Conservation (phyloP, 371 early-diverging fungal species). For the Choanephora cucurbitarum region DNA sequence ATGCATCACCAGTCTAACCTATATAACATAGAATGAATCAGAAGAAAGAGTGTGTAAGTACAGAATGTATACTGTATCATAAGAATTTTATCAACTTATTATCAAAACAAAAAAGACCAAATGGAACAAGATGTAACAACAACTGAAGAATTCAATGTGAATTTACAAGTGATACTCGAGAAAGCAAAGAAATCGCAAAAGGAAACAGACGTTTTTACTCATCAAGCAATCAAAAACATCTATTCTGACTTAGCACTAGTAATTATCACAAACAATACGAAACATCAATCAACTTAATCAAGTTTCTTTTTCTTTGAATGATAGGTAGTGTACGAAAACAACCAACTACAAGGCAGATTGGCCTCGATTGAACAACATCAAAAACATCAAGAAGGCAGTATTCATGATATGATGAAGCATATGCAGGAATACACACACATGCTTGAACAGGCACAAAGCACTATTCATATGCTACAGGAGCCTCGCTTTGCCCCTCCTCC, state of each 20-base stretch:
- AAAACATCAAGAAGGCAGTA: constrained; percentile 35
- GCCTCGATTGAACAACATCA: constrained; percentile 32
- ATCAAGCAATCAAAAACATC: constrained; percentile 50
- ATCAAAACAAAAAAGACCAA: constrained; percentile 30
- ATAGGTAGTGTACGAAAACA: constrained; percentile 42
- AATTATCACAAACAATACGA: constrained; percentile 28
- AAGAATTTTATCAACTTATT: background rate
- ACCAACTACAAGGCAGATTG: constrained; percentile 34
- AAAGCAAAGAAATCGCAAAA: constrained; percentile 59
- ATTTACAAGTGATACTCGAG: constrained; percentile 60
- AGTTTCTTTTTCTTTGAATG: too few relatives aligned
- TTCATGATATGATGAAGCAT: constrained; percentile 30
- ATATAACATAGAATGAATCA: too few relatives aligned
- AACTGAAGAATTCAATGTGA: constrained; percentile 67
- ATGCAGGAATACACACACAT: constrained; percentile 48
- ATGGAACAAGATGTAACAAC: constrained; percentile 54
- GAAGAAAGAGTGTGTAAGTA: constrained; percentile 31
- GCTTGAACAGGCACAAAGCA: constrained; percentile 48
- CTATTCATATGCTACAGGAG: constrained; percentile 32
- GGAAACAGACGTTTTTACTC: constrained; percentile 44
- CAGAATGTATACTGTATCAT: too few relatives aligned
- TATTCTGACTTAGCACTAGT: constrained; percentile 58
- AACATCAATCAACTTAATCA: too few relatives aligned
- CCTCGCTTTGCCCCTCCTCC: constrained; percentile 1
- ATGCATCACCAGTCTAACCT: too few relatives aligned